Evolutionary conservation across 139 green algal genomes (phyloP).

Genomic region (Haematococcus sp.): DNA sequence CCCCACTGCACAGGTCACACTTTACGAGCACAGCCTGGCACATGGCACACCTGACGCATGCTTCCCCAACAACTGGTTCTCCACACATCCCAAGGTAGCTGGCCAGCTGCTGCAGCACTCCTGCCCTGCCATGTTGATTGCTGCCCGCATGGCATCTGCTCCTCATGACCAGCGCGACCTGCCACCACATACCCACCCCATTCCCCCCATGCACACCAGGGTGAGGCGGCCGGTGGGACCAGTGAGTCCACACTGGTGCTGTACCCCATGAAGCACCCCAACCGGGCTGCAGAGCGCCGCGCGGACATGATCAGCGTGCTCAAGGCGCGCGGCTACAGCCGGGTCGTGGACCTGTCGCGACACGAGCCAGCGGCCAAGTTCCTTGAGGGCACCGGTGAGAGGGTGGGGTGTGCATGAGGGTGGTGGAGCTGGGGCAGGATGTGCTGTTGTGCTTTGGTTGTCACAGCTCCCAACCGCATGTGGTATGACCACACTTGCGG

Average conservation of each 20-base stretch:
- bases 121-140: too few species aligned
- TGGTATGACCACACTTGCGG: too few species aligned
- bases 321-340: slow-evolving; percentile 47
- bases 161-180: too few species aligned
- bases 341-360: slow-evolving; percentile 62
- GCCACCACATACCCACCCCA: background rate
- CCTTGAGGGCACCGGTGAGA: slow-evolving; percentile 83
- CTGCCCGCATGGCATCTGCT: too few species aligned
- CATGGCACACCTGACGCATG: slow-evolving; percentile 91
- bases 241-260: slow-evolving; percentile 71
- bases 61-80: slow-evolving; percentile 99
- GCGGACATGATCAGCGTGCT: slow-evolving; percentile 73
- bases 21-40: slow-evolving; percentile 72
- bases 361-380: slow-evolving; percentile 60
- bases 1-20: slow-evolving; percentile 43
- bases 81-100: slow-evolving; percentile 26
- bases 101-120: too few species aligned
- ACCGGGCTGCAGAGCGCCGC: slow-evolving; percentile 75
- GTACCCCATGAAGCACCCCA: slow-evolving; percentile 93
- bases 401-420: background rate
- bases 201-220: slow-evolving; percentile 15
- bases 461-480: too few species aligned
- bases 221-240: slow-evolving; percentile 47
- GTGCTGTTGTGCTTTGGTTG: too few species aligned
- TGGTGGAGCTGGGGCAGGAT: background rate